Conservation (phyloP, 331 rosid genomes). For the Prunus yedoensis region DNA sequence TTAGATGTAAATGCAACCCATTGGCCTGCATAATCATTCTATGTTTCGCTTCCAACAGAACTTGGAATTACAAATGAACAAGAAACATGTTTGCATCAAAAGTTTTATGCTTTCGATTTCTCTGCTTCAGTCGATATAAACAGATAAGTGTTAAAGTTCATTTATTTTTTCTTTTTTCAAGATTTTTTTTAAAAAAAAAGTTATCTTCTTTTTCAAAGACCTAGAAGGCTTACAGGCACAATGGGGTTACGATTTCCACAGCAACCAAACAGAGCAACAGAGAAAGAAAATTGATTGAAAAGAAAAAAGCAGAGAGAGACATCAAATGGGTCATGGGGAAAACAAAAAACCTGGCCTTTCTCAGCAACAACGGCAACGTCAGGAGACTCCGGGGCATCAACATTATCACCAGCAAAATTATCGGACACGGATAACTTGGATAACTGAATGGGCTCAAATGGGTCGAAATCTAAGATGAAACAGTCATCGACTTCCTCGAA, state of each 20-base stretch:
- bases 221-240: not conserved
- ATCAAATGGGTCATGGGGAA: not conserved
- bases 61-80: not conserved
- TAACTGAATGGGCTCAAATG: constrained; percentile 21
- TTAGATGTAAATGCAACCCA: not conserved
- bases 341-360: constrained; percentile 53
- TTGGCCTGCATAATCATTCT: not conserved
- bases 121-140: not conserved
- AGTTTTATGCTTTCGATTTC: not conserved
- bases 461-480: constrained; percentile 64
- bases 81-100: not conserved
- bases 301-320: not conserved
- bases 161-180: no score
- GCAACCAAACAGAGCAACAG: not conserved
- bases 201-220: not conserved
- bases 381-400: not conserved
- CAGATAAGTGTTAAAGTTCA: not conserved
- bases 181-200: no score
- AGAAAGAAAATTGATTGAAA: not conserved
- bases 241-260: not conserved
- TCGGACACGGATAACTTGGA: constrained; percentile 23
- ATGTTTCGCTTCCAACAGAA: not conserved
- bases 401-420: not conserved
- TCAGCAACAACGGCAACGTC: constrained; percentile 46
- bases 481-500: constrained; percentile 58